Evolutionary conservation across 2,329 filamentous ascomycete genomes (phyloP), one percentile per base, ranked within the genome.

Genomic region (Leptographium lundbergii): DNA sequence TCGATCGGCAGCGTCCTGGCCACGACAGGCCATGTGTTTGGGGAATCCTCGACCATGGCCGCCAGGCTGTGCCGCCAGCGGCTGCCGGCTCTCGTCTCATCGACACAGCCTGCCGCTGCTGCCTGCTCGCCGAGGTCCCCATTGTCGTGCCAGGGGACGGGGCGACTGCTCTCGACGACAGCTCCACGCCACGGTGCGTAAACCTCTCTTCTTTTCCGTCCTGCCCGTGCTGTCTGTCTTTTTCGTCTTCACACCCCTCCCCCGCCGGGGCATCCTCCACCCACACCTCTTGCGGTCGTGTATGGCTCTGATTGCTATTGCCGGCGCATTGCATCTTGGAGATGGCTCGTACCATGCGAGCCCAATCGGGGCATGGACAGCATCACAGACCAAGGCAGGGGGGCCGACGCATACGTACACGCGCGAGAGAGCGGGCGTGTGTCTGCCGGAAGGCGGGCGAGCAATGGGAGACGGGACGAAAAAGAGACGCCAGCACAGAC

Each of bases 1-100:
- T 61, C 61, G 60, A 61, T 64, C 60, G 57, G 61, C 60, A 56
- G 54, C 48, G 60, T 60, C 56, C 60, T 64, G 56, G 54, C 56
- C 54, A 22, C 59, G 25, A 36, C 59, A 13, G 51, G 60, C 57
- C 42, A 48, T 55, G 55, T 27, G 14, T 22, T 52, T 24, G 56
- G 48, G 22, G 47, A 42, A 27, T 45, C 29, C 27, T 50, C 47
- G 22, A 53, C 29, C n/a, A 52, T 32, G 50, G 17, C 24, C 11
- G 34, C n/a, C n/a, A 55, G 36, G 53, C 53, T 45, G 52, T 39
- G 52, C 32, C 29, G 19, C 22, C 32, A 4, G 11, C 19, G 52
- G n/a, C 52, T 32, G n/a, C 19, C 32, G 19, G 52, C 32, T 14
- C 7, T 1, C 4, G 32, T 19, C 24, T 27, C 22, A 5, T 36